Evolutionary conservation across 768 basidiomycete genomes (phyloP), one percentile per base, ranked within the genome.

Genomic region (Tremella yokohamensis): DNA sequence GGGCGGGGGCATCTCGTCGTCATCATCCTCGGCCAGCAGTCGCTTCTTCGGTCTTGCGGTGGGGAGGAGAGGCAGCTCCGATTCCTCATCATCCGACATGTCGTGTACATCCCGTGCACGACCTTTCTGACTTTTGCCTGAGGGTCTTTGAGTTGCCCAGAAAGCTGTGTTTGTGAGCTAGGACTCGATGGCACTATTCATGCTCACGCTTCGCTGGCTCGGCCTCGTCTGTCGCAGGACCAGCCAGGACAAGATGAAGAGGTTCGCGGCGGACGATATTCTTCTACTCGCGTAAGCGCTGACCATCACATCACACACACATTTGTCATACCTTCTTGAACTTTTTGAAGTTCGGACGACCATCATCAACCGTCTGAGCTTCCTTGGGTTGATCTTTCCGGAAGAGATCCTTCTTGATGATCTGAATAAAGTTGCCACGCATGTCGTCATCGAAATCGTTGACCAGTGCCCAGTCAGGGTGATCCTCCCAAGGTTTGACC

Each of bases 291-390:
- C 15, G 34, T 65, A 56, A 61, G 52, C 55, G 24, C 22, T 18
- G 19, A 38, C 29, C 8, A 8, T 40, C 54, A 3, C 6, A 38
- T 26, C 26, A 40, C 50, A 29, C 19, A 18, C 26, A 24, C n/a
- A 34, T n/a, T 39, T 61, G 11, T 38, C 15, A 22, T 18, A 73
- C 75, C 75, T 76, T 76, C 52, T 70, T 73, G 60, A 76, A 76
- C 64, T 76, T 76, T 54, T 76, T 76, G 62, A 70, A 76, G 56
- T 76, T 76, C 40, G 72, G 72, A 29, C 56, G 53, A 11, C 71
- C 75, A 45, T 61, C 58, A 48, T 62, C 56, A 24, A 52, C 60
- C 49, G 29, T 58, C 3, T 38, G 39, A 29, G 48, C 54, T 1
- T 56, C 55, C 53, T 40, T 62, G 49, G 54, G 50, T 40, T 62